Percentiles rank a stretch among this genome's conserved stretches.
These are phyloP conservation scores for Candida awuae DNA, from an alignment of 805 yeast species.

Conservation along the genomic window DNA sequence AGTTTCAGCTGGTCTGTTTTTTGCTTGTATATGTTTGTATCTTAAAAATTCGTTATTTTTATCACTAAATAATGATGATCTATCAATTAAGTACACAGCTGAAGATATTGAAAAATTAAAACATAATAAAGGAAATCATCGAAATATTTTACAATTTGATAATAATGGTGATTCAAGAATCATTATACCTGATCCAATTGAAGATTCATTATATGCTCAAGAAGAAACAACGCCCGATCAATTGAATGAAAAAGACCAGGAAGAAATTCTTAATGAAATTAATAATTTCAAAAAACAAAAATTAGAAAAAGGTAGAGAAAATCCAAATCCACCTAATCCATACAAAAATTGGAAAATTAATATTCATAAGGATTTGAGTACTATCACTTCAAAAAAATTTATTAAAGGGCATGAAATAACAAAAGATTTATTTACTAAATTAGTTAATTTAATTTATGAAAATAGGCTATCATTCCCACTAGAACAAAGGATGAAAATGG, in stretches of 20 bases:
- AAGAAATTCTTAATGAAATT: constrained; percentile 2
- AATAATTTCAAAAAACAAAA: not conserved
- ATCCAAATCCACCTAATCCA: constrained; percentile 16
- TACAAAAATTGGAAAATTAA: constrained; percentile 25
- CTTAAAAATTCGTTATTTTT: not conserved
- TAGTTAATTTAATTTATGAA: constrained; percentile 24
- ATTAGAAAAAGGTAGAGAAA: constrained; percentile 1
- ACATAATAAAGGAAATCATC: not conserved
- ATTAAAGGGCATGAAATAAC: constrained; percentile 23
- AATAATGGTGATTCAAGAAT: not conserved
- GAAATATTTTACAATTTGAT: not conserved
- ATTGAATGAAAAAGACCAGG: not conserved
- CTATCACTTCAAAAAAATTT: constrained; percentile 21
- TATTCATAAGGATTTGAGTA: constrained; percentile 17
- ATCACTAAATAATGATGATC: too few species aligned
- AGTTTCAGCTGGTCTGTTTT: not conserved
- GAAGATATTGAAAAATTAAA: not conserved
- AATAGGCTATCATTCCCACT: constrained; percentile 26
- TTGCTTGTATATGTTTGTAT: not conserved
- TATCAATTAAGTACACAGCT: not conserved
- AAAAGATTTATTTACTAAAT: constrained; percentile 24
- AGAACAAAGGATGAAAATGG: constrained; percentile 23
- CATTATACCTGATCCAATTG: not conserved
- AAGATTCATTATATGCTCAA: constrained; percentile 5
- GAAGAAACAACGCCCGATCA: not conserved